phyloP scores from a whole-genome alignment of 2,329 filamentous ascomycete genomes.

The Exophiala dermatitidis region DNA sequence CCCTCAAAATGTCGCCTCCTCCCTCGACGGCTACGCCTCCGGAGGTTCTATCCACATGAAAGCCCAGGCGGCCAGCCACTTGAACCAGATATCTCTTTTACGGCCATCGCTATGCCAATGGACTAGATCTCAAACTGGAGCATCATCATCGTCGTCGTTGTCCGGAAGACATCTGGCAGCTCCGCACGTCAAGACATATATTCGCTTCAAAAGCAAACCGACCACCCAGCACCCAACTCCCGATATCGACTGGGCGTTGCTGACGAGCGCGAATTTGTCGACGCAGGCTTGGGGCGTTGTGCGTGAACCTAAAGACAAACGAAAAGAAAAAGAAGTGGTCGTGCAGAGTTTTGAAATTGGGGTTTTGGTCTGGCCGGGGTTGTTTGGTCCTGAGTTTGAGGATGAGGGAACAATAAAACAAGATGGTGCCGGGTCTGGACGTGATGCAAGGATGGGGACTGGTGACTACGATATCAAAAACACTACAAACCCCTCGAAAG shows the following conservation, averaged over 20 bases:
- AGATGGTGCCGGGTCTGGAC: background rate
- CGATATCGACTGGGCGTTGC: conserved; percentile 71
- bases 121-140: conserved; percentile 41
- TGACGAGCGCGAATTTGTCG: conserved; percentile 87
- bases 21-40: conserved; percentile 68
- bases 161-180: conserved; percentile 60
- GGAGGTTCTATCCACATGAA: conserved; percentile 79
- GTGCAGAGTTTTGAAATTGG: conserved; percentile 80
- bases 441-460: too few species aligned
- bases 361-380: conserved; percentile 70
- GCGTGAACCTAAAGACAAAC: conserved; percentile 28
- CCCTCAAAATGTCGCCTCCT: conserved; percentile 65
- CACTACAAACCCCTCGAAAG: too few species aligned
- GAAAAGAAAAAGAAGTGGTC: conserved; percentile 46
- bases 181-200: conserved; percentile 86
- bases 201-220: conserved; percentile 50
- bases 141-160: conserved; percentile 23
- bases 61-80: conserved; percentile 60
- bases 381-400: conserved; percentile 40
- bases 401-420: background rate
- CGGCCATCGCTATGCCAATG: conserved; percentile 67
- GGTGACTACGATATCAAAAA: too few species aligned
- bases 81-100: conserved; percentile 67
- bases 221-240: conserved; percentile 18
- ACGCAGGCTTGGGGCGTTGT: conserved; percentile 81